Percentiles rank a stretch among this genome's conserved stretches.
phyloP scores from a whole-genome alignment of 345 rosid genomes.

The Bruguiera sexangula region DNA sequence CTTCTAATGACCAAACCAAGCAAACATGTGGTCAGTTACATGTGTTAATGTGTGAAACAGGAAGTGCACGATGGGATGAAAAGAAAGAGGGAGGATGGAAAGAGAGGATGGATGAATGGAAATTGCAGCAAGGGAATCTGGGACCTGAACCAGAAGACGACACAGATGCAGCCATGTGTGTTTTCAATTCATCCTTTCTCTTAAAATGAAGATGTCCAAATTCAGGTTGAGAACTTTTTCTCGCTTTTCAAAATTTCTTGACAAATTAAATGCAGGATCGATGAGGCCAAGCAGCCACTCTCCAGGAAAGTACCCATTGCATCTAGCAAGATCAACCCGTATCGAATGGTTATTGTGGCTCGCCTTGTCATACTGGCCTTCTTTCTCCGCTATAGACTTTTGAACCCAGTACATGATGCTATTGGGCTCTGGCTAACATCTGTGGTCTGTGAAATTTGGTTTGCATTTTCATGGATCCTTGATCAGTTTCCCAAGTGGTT shows the following conservation, averaged over 20 bases:
- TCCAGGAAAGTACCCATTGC: conserved; percentile 96
- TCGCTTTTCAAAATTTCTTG: conserved; percentile 2
- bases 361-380: conserved; percentile 73
- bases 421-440: conserved; percentile 91
- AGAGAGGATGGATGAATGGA: conserved; percentile 93
- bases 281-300: conserved; percentile 89
- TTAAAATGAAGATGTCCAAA: too few relatives aligned
- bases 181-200: not conserved
- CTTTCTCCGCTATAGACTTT: conserved; percentile 75
- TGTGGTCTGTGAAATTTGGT: conserved; percentile 89
- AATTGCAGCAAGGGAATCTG: conserved; percentile 75
- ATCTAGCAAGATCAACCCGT: conserved; percentile 88
- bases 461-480: conserved; percentile 94
- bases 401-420: conserved; percentile 86
- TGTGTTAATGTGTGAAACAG: conserved; percentile 24
- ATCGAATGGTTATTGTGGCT: conserved; percentile 92
- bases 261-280: conserved; percentile 49
- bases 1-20: too few relatives aligned
- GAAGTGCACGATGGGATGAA: conserved; percentile 79
- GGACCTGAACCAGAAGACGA: conserved; percentile 81
- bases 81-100: conserved; percentile 88
- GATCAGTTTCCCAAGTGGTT: conserved; percentile 98
- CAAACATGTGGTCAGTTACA: too few relatives aligned
- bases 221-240: not conserved
- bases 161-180: conserved; percentile 69